phyloP scores from a whole-genome alignment of 2,329 filamentous ascomycete genomes.

The Purpureocillium takamizusanense region DNA sequence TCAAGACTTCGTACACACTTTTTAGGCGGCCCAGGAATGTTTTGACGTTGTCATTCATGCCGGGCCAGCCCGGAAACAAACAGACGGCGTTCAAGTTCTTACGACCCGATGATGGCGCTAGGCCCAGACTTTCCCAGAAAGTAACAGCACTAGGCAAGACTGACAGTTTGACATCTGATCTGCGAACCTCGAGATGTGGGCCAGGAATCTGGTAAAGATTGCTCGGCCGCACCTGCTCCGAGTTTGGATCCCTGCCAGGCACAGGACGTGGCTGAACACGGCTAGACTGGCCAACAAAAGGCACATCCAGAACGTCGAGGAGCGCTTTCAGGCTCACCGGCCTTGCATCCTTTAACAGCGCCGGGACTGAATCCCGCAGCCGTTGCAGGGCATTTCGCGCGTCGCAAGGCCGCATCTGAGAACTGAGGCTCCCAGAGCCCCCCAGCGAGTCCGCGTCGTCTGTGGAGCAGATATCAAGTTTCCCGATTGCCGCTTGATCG shows the following conservation, averaged over 20 bases:
- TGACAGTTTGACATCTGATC: conserved; percentile 61
- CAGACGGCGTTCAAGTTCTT: conserved; percentile 67
- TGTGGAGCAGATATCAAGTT: conserved; percentile 23
- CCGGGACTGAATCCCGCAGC: conserved; percentile 34
- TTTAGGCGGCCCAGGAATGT: conserved; percentile 60
- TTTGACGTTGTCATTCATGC: conserved; percentile 50
- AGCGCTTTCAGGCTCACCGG: conserved; percentile 35
- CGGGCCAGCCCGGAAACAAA: conserved; percentile 58
- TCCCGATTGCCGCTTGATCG: conserved; percentile 55
- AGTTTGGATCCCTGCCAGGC: conserved; percentile 28
- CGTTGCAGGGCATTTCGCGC: conserved; percentile 39
- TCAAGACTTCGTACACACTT: conserved; percentile 64
- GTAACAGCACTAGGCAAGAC: conserved; percentile 64
- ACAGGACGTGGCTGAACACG: conserved; percentile 41
- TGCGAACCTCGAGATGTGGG: conserved; percentile 64
- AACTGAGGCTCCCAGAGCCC: conserved; percentile 31
- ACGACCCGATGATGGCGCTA: conserved; percentile 59
- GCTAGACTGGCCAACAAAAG: conserved; percentile 40
- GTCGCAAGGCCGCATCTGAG: conserved; percentile 16
- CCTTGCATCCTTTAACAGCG: conserved; percentile 29
- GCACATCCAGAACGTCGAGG: conserved; percentile 49
- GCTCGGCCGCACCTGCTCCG: conserved; percentile 39
- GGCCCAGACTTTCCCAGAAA: conserved; percentile 76
- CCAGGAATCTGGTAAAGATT: conserved; percentile 54
- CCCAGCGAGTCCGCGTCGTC: conserved; percentile 13